Evolutionary conservation across 2,329 filamentous ascomycete species (phyloP).

Genomic region (Mollisiaceae sp.): DNA sequence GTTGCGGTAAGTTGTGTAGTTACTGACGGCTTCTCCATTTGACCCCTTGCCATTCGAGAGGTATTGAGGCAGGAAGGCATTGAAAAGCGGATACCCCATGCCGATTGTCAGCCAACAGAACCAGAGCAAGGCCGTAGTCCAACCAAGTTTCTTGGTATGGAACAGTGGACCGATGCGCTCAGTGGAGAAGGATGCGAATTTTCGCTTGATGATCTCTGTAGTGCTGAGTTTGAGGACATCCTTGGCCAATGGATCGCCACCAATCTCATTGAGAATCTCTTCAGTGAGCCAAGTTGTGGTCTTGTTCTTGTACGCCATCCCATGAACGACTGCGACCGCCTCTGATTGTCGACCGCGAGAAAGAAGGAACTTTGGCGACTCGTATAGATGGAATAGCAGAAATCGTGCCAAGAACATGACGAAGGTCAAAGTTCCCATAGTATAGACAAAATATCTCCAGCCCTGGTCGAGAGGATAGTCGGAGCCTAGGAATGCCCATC

Average conservation of each 20-base stretch:
- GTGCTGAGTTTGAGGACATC: conserved; percentile 24
- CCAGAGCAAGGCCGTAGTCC: conserved; percentile 66
- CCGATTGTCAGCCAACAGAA: conserved; percentile 84
- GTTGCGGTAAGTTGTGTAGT: conserved; percentile 70
- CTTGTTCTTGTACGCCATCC: conserved; percentile 74
- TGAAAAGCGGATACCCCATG: conserved; percentile 88
- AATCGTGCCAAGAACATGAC: conserved; percentile 80
- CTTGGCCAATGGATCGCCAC: conserved; percentile 42
- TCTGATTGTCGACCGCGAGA: conserved; percentile 77
- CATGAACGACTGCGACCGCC: conserved; percentile 80
- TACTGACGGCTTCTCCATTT: conserved; percentile 45
- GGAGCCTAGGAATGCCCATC: conserved; percentile 75
- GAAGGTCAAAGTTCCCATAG: conserved; percentile 75
- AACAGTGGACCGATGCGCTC: conserved; percentile 72
- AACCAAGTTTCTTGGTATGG: conserved; percentile 55
- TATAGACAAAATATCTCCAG: conserved; percentile 76
- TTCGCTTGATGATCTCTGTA: conserved; percentile 41
- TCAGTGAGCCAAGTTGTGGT: conserved; percentile 77
- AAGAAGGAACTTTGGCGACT: conserved; percentile 84
- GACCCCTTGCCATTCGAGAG: conserved; percentile 61
- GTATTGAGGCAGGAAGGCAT: conserved; percentile 88
- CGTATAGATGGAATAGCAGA: conserved; percentile 80
- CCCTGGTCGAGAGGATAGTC: conserved; percentile 61
- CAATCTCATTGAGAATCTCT: conserved; percentile 66
- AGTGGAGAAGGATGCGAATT: conserved; percentile 68